Evolutionary conservation across 805 yeast species (phyloP), one percentile per base, ranked within the genome.

Genomic region (Blastobotrys muscicola): DNA sequence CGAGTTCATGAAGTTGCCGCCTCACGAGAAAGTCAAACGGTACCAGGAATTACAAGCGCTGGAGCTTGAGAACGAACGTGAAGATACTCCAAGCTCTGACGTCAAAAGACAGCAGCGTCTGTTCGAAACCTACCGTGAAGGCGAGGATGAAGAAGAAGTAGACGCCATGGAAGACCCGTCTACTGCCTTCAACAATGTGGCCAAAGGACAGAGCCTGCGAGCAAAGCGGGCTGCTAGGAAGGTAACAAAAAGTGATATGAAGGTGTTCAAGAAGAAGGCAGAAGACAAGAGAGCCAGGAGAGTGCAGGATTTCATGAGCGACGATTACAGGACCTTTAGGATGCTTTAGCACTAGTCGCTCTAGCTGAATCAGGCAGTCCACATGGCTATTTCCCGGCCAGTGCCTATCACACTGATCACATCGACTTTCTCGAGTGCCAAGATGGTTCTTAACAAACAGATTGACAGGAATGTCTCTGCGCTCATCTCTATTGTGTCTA

Each of bases 181-280:
- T 16, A n/a, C 26, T 20, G 26, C 26, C 6, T 20, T 37, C 31
- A 45, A 44, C 47, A 45, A 29, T 41, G 32, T 8, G 48, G 52
- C 38, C 35, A 38, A 42, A 7, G 48, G 48, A 33, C 42, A 38
- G 42, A 50, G 54, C 29, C 39, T 51, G 44, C 45, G 45, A 35
- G 50, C 54, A 3, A 49, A 49, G 40, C 41, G 57, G 32, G 46
- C 50, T 31, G 26, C 30, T n/a, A 35, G 43, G 11, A 44, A 45
- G 39, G 41, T 42, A 8, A 20, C 55, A 8, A 54, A 54, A 41
- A 42, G 46, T 38, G 54, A 56, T 38, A 23, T 55, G 15, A 50
- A 51, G 39, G 38, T 44, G 33, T 57, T 48, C 42, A 45, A 45
- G 30, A 36, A 42, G 45, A 45, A 38, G 36, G 44, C 45, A 34